Evolutionary conservation across 495 filamentous ascomycete genomes (phyloP), one percentile per base, ranked within the genome.

Genomic region (Usnea hakonensis): DNA sequence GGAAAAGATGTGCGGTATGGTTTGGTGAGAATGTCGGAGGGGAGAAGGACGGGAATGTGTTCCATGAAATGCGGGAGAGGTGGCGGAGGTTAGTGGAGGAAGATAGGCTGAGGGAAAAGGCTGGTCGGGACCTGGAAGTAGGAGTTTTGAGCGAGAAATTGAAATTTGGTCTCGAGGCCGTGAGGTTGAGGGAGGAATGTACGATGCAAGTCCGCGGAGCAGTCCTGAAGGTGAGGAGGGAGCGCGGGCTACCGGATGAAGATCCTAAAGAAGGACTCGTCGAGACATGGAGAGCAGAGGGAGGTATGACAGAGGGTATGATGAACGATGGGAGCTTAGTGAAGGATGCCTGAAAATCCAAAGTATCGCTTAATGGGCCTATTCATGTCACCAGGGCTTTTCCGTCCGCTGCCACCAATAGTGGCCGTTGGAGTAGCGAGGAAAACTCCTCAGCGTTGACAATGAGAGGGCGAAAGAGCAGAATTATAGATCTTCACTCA

Each of bases 181-280:
- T 88, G 56, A 79, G 83, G 65, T 76, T 98, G 64, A 82, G 94
- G 65, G 86, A 88, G 57, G 93, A 97, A 73, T 87, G 90, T 37
- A 89, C 94, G 28, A 75, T 81, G 71, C 79, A 87, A 62, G 83
- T 97, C 28, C 77, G 94, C 37, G 81, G 86, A 50, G 87, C 91
- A 66, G 89, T 98, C 0, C 67, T 93, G 30, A 88, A 89, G 62
- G 81, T 97, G 11, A 77, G 93, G 64, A 78, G 79, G 58, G 76
- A 78, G 33, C 71, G 88, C 60, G 92, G 89, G 2, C 85, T 86
- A 38, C 79, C 86, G 0, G 92, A 96, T 58, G 89, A 96, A 64
- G 89, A 96, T 71, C 83, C 85, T 0, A 86, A 87, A 69, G 79
- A 77, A 1, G 79, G 82, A 9, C 73, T 84, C 23, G 84, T 79